Evolutionary conservation across 495 filamentous ascomycete genomes (phyloP), one percentile per base, ranked within the genome.

Genomic region (Penicillium verhagenii): DNA sequence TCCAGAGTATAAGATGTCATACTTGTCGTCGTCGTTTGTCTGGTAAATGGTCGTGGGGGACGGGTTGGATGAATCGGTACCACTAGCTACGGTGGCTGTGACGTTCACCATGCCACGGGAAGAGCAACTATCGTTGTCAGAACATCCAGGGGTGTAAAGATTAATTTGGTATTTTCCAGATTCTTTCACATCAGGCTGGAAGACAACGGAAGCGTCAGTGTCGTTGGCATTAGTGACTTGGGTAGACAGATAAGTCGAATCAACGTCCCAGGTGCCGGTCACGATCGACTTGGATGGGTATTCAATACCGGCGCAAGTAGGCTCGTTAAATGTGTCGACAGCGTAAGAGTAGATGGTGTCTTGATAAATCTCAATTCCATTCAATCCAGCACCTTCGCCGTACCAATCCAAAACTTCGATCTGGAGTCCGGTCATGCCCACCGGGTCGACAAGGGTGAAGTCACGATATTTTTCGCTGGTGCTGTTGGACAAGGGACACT

Each of bases 21-120:
- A 96, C 71, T 97, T 99, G 73, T 96, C 91, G 64, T 86, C 90
- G 58, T 91, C 73, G 70, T 97, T 97, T 16, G 91, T 96, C 73
- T 99, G 95, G 65, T 79, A 93, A 11, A 95, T 67, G 13, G 72
- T 67, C 0, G 79, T 72, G 14, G 78, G 65, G 10, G 76, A 53
- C 24, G 80, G 71, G 51, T 73, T 54, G 7, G 68, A 56, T 9
- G 64, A 47, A 35, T 61, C 60, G 28, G 80, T 77, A 28, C 75
- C 78, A 26, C 74, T 77, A 2, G 80, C 76, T 68, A 91, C 83
- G 16, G 79, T 80, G 4, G 86, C 91, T 5, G 89, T 92, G 55
- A 97, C 81, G 53, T 88, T 88, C 51, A 95, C 83, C 63, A 82
- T 80, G 25, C 93, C 95, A 40, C 94, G 85, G 16, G 75, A 82